Evolutionary conservation across 2,329 filamentous ascomycete species (phyloP).

Genomic region (Nannizziopsis arthrosporioides): DNA sequence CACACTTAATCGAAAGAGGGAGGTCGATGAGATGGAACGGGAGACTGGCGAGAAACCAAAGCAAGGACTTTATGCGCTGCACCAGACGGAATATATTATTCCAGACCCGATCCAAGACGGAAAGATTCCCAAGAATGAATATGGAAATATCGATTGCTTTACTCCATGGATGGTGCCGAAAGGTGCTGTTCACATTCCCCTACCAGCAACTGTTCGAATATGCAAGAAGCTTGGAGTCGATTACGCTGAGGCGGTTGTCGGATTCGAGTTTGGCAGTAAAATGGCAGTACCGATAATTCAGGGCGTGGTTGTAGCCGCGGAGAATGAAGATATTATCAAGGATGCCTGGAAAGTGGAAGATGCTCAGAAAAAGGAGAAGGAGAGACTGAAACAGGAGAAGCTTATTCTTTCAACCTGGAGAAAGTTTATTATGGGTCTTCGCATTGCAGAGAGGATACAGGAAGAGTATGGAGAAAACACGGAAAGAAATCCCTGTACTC

Average conservation of each 20-base stretch:
- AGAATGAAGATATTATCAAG: conserved; percentile 61
- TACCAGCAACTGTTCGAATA: conserved; percentile 62
- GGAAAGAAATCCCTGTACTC: conserved; percentile 25
- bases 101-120: conserved; percentile 75
- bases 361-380: conserved; percentile 61
- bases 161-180: conserved; percentile 82
- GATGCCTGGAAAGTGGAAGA: conserved; percentile 71
- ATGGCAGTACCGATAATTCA: conserved; percentile 87
- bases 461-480: conserved; percentile 58
- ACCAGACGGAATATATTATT: conserved; percentile 93
- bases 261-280: conserved; percentile 90
- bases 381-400: conserved; percentile 71
- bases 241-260: conserved; percentile 86
- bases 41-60: conserved; percentile 70
- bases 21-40: conserved; percentile 74
- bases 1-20: conserved; percentile 72
- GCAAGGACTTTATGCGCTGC: conserved; percentile 70
- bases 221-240: conserved; percentile 78
- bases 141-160: conserved; percentile 94
- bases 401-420: conserved; percentile 66
- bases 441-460: conserved; percentile 65
- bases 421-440: conserved; percentile 73
- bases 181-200: conserved; percentile 74
- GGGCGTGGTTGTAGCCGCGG: conserved; percentile 76
- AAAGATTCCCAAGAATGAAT: conserved; percentile 83